phyloP scores from a whole-genome alignment of 495 filamentous ascomycete genomes.

The Hypoxylon cercidicola region DNA sequence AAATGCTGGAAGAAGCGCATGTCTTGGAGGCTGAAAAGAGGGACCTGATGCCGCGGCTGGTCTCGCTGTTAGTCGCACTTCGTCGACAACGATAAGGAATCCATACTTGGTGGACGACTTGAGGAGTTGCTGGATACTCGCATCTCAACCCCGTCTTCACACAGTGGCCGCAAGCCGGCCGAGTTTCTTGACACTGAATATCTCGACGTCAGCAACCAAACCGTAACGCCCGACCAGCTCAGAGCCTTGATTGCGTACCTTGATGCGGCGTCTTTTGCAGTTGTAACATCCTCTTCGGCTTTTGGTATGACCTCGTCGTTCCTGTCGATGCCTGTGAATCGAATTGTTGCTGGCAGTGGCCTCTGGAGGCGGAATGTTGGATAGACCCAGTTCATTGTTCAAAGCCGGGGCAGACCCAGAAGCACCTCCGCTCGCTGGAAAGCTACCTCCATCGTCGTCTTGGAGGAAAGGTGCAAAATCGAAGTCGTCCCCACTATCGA shows the following conservation, averaged over 20 bases:
- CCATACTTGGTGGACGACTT: conserved; percentile 54
- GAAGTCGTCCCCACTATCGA: conserved; percentile 38
- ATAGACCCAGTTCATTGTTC: conserved; percentile 23
- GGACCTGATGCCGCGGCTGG: conserved; percentile 55
- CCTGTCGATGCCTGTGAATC: conserved; percentile 46
- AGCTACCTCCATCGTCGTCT: conserved; percentile 47
- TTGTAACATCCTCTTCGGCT: conserved; percentile 71
- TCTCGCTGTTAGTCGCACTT: conserved; percentile 16
- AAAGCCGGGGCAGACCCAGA: conserved; percentile 25
- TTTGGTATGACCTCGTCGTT: conserved; percentile 66
- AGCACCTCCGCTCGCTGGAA: conserved; percentile 43
- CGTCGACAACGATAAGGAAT: conserved; percentile 3
- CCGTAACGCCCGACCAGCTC: background rate
- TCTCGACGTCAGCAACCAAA: conserved; percentile 2
- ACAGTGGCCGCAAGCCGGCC: conserved; percentile 68
- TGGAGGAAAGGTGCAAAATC: conserved; percentile 48
- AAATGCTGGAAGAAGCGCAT: conserved; percentile 74
- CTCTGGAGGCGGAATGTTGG: conserved; percentile 17
- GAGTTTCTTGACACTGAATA: conserved; percentile 66
- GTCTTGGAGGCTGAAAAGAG: conserved; percentile 65
- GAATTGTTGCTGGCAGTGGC: conserved; percentile 13
- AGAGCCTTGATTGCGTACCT: conserved; percentile 49
- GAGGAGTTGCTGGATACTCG: conserved; percentile 63
- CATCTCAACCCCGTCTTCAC: conserved; percentile 65
- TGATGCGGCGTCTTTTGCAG: conserved; percentile 72